Evolutionary conservation across 1,139 yeast species (phyloP).

Genomic region (Blastobotrys elegans): DNA sequence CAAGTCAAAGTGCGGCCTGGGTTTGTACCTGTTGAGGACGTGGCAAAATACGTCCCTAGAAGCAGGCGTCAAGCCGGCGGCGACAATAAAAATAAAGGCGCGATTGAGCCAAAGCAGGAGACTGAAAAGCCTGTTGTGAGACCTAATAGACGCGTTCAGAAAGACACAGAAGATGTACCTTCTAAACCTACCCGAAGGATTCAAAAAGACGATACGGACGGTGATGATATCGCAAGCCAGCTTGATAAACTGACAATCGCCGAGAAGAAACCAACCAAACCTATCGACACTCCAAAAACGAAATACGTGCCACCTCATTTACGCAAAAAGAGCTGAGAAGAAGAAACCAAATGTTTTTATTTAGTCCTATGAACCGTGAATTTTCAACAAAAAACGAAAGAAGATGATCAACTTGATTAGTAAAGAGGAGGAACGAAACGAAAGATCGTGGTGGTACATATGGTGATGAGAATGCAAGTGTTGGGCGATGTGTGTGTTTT

Average conservation of each 20-base stretch:
- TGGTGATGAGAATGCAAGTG: no score
- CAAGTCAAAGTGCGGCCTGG: conserved; percentile 38
- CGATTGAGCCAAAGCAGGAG: background rate
- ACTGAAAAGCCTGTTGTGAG: background rate
- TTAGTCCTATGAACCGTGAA: no score
- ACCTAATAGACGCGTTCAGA: background rate
- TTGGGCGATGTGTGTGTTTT: no score
- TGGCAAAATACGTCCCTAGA: conserved; percentile 31
- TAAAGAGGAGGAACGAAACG: no score
- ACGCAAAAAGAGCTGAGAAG: background rate
- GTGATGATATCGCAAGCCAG: background rate
- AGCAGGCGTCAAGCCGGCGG: conserved; percentile 14
- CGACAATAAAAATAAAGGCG: background rate
- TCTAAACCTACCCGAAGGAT: background rate
- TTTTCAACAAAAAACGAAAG: no score
- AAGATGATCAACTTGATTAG: no score
- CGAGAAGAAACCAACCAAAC: background rate
- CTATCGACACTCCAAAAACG: background rate
- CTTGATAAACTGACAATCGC: background rate
- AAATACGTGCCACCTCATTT: conserved; percentile 3
- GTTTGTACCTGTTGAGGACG: conserved; percentile 37
- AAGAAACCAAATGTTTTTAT: no score
- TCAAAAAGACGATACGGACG: background rate
- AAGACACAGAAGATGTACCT: background rate
- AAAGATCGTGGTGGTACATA: no score